These are phyloP conservation scores for Phoenix roebelenii DNA, from an alignment of 176 grass and related monocot species.

Conservation along the genomic window DNA sequence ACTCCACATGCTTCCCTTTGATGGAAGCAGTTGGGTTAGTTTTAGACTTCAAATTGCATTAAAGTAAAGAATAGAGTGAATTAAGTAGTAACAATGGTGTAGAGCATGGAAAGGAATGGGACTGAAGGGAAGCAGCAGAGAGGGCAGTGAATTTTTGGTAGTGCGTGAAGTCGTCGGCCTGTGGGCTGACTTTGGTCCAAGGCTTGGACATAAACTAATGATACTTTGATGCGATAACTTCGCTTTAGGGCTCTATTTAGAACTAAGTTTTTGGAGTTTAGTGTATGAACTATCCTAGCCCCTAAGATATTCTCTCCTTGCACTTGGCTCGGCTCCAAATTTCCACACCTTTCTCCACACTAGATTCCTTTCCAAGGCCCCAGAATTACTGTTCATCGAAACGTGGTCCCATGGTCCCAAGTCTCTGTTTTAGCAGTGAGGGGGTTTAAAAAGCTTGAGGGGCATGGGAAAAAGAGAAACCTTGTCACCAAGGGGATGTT, in stretches of 20 bases:
- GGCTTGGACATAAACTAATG: constrained; percentile 17
- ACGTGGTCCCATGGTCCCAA: too few species aligned
- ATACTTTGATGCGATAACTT: constrained; percentile 24
- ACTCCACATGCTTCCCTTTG: constrained; percentile 5
- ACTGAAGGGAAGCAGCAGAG: neutral
- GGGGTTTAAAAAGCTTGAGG: too few species aligned
- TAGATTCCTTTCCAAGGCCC: constrained; percentile 64
- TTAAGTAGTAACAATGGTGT: neutral
- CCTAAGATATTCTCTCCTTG: constrained; percentile 66
- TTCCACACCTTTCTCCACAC: constrained; percentile 45
- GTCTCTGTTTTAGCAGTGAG: too few species aligned
- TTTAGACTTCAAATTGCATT: constrained; percentile 2
- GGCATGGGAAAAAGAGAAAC: too few species aligned
- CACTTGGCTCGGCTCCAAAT: constrained; percentile 6
- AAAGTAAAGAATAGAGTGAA: neutral
- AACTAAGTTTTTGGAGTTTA: constrained; percentile 63
- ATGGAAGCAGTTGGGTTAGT: constrained; percentile 22
- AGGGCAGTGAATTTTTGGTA: constrained; percentile 87
- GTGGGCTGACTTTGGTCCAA: constrained; percentile 89
- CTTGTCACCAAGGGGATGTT: too few species aligned
- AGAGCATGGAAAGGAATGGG: neutral
- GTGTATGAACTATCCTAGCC: constrained; percentile 57
- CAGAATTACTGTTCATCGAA: neutral
- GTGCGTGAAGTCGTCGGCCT: constrained; percentile 60
- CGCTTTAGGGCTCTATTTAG: constrained; percentile 40